These are phyloP conservation scores for Penicillium sp. DNA, from an alignment of 2,329 filamentous ascomycete genomes.

Conservation along the genomic window DNA sequence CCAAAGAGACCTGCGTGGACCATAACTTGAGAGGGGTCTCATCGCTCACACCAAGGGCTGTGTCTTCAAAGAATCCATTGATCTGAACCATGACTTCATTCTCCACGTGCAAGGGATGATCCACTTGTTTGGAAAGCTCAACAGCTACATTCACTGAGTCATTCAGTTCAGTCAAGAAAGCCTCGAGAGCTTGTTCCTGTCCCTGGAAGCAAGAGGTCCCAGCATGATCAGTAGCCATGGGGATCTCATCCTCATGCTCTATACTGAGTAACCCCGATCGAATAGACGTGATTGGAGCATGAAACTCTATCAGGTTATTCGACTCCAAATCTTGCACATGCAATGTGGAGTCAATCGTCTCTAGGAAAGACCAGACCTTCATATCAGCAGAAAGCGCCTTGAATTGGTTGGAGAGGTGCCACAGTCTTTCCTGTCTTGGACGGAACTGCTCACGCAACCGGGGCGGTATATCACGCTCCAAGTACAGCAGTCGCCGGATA, in stretches of 20 bases:
- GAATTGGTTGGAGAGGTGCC: constrained; percentile 58
- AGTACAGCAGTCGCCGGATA: constrained; percentile 57
- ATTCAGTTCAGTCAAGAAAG: constrained; percentile 33
- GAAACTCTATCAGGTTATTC: constrained; percentile 57
- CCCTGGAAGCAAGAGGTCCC: constrained; percentile 38
- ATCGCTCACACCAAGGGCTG: constrained; percentile 55
- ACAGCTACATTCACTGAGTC: constrained; percentile 28
- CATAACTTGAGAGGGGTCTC: constrained; percentile 40
- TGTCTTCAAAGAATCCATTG: constrained; percentile 67
- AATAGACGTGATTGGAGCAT: constrained; percentile 61
- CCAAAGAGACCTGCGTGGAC: constrained; percentile 34
- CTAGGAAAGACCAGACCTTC: constrained; percentile 65
- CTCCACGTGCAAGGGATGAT: constrained; percentile 55
- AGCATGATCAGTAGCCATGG: constrained; percentile 37
- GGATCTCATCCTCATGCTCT: constrained; percentile 40
- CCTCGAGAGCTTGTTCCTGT: constrained; percentile 33
- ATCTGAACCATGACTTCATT: constrained; percentile 61
- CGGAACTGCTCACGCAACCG: constrained; percentile 57
- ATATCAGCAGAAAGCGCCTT: constrained; percentile 61
- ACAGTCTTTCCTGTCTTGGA: constrained; percentile 55
- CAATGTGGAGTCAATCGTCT: constrained; percentile 63
- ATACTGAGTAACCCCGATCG: constrained; percentile 38
- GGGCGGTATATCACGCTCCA: constrained; percentile 56
- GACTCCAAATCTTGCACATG: constrained; percentile 46
- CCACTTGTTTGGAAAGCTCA: constrained; percentile 35